A percentile compares a stretch with the other conserved stretches of the same genome.
phyloP scores from a whole-genome alignment of 2,329 filamentous ascomycete genomes.

The Cytospora leucostoma region DNA sequence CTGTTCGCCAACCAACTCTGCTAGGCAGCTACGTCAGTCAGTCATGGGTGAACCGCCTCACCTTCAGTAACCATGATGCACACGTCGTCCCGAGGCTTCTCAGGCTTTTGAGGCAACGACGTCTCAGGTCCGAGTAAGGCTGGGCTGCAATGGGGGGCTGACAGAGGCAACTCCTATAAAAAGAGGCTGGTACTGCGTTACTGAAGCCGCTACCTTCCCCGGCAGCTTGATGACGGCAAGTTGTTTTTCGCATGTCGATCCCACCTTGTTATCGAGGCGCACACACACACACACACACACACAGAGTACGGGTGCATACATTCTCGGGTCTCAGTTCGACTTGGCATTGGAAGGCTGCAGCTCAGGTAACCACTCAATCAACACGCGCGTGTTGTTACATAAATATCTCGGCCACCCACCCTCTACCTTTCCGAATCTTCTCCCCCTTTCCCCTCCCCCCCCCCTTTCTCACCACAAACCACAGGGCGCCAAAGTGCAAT shows the following conservation, averaged over 20 bases:
- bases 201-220: constrained; percentile 5
- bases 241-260: constrained; percentile 18
- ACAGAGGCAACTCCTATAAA: background rate
- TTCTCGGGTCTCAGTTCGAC: background rate
- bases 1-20: constrained; percentile 15
- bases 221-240: constrained; percentile 21
- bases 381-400: constrained; percentile 24
- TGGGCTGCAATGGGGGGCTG: constrained; percentile 21
- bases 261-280: constrained; percentile 26
- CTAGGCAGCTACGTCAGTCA: background rate
- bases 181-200: background rate
- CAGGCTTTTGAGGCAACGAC: constrained; percentile 10
- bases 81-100: constrained; percentile 10
- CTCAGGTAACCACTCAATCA: background rate
- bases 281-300: background rate
- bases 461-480: constrained; percentile 53
- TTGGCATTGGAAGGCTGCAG: constrained; percentile 14
- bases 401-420: constrained; percentile 43
- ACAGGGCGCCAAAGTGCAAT: constrained; percentile 59
- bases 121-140: constrained; percentile 13
- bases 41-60: constrained; percentile 9
- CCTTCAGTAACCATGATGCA: background rate
- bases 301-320: too few relatives aligned
- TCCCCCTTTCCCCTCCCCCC: constrained; percentile 48
- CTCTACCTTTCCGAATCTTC: constrained; percentile 39